phyloP scores from a whole-genome alignment of 345 rosid genomes.

The Draba incana region DNA sequence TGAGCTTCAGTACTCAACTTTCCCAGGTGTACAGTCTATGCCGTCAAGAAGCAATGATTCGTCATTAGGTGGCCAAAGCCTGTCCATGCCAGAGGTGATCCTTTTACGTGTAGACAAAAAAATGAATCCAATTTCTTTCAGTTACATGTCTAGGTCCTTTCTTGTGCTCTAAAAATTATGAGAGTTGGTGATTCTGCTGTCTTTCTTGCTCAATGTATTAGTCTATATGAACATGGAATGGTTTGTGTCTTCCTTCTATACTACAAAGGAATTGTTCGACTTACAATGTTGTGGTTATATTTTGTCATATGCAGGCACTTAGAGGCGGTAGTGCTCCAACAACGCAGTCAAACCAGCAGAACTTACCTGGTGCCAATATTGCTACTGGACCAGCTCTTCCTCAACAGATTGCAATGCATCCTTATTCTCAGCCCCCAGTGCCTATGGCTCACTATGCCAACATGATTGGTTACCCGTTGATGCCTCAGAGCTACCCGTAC shows the following conservation, averaged over 20 bases:
- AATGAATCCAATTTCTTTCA: background rate
- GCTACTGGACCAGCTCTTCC: slow-evolving; percentile 79
- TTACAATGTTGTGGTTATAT: slow-evolving; percentile 28
- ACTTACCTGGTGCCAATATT: slow-evolving; percentile 54
- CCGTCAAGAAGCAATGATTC: slow-evolving; percentile 66
- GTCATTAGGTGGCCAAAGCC: slow-evolving; percentile 62
- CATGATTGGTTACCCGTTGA: slow-evolving; percentile 82
- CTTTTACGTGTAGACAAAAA: slow-evolving; percentile 1
- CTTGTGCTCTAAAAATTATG: background rate
- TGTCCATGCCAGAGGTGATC: slow-evolving; percentile 79
- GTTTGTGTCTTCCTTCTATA: background rate
- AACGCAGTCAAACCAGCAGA: slow-evolving; percentile 67
- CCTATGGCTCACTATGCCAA: slow-evolving; percentile 79
- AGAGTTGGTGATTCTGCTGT: background rate
- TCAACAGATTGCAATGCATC: slow-evolving; percentile 82
- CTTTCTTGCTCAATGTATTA: too few species aligned
- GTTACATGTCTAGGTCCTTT: background rate
- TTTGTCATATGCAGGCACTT: slow-evolving; percentile 52
- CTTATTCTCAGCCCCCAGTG: slow-evolving; percentile 79
- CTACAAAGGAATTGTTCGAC: background rate
- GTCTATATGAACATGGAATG: too few species aligned
- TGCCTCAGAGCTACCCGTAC: slow-evolving; percentile 84
- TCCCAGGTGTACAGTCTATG: slow-evolving; percentile 64
- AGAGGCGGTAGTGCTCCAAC: slow-evolving; percentile 60
- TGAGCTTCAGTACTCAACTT: slow-evolving; percentile 79